Evolutionary conservation across 805 yeast species (phyloP), one percentile per base, ranked within the genome.

Genomic region (Kuraishia floccosa): DNA sequence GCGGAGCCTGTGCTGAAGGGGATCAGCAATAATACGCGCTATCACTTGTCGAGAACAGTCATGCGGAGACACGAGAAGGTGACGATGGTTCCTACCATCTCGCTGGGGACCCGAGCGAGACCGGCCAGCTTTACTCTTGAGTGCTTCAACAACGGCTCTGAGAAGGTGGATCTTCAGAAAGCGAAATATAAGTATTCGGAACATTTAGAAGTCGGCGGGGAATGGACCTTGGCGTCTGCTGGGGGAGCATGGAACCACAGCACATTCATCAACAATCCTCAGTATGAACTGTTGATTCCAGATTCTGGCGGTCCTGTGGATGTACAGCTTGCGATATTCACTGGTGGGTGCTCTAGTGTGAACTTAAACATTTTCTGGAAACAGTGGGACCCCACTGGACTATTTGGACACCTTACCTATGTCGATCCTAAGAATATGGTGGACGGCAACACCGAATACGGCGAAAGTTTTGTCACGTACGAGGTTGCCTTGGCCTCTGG

Each of bases 231-330:
- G 17, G n/a, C 16, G 5, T 15, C 17, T 19, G 21, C 27, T 4
- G 34, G 26, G n/a, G 34, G 34, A 10, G 16, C 21, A n/a, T 31
- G 25, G 26, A 9, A 16, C 6, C 16, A 13, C 13, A 29, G 26
- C 3, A 19, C 34, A 11, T 31, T 20, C 18, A 8, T 19, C 10
- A 16, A 21, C 17, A 31, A 31, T 16, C 30, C 30, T 9, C 30
- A 25, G 16, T 31, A n/a, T 16, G 31, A 49, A 14, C 21, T 31
- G 21, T 9, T 17, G 4, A n/a, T n/a, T n/a, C n/a, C n/a, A n/a
- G n/a, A n/a, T n/a, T n/a, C n/a, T n/a, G n/a, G n/a, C n/a, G n/a
- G n/a, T n/a, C n/a, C n/a, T n/a, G n/a, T n/a, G n/a, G n/a, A n/a
- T n/a, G n/a, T n/a, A n/a, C n/a, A n/a, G n/a, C n/a, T n/a, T n/a